phyloP scores from a whole-genome alignment of 495 filamentous ascomycete genomes.

The Penicillium lagena region DNA sequence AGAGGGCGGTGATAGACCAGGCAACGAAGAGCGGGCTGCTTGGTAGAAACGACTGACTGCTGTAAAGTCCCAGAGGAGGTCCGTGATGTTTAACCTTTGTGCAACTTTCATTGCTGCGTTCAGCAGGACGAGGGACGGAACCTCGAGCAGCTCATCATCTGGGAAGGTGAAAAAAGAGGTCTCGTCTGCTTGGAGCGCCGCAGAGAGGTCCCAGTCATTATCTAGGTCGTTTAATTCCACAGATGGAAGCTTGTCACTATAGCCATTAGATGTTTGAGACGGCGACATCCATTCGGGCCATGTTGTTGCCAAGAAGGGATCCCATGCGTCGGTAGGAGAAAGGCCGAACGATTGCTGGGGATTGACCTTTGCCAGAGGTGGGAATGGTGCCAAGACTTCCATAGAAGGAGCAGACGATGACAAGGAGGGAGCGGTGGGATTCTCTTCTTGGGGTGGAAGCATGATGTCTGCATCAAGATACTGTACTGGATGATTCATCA shows the following conservation, averaged over 20 bases:
- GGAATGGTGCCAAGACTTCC: too few species aligned
- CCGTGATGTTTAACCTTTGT: slow-evolving; percentile 13
- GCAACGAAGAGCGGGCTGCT: slow-evolving; percentile 13
- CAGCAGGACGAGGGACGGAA: slow-evolving; percentile 18
- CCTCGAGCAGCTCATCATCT: slow-evolving; percentile 18
- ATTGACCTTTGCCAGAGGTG: too few species aligned
- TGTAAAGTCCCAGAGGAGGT: slow-evolving; percentile 18
- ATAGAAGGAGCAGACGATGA: too few species aligned
- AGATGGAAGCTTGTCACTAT: neutral
- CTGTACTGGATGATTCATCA: too few species aligned
- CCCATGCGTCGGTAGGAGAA: too few species aligned
- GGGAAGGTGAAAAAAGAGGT: slow-evolving; percentile 21
- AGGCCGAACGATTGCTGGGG: too few species aligned
- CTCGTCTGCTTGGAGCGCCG: slow-evolving; percentile 14
- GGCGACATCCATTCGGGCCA: too few species aligned
- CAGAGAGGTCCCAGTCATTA: slow-evolving; percentile 4
- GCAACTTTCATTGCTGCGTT: slow-evolving; percentile 20
- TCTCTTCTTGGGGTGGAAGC: too few species aligned
- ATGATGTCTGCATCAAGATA: too few species aligned
- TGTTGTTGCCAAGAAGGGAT: too few species aligned
- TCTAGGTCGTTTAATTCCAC: neutral
- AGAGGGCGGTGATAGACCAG: slow-evolving; percentile 23
- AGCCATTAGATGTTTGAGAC: neutral
- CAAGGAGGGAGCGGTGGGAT: too few species aligned
- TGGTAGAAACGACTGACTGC: slow-evolving; percentile 19